Evolutionary conservation across 1,284 basidiomycete species (phyloP).

Genomic region (Ustilago crameri): DNA sequence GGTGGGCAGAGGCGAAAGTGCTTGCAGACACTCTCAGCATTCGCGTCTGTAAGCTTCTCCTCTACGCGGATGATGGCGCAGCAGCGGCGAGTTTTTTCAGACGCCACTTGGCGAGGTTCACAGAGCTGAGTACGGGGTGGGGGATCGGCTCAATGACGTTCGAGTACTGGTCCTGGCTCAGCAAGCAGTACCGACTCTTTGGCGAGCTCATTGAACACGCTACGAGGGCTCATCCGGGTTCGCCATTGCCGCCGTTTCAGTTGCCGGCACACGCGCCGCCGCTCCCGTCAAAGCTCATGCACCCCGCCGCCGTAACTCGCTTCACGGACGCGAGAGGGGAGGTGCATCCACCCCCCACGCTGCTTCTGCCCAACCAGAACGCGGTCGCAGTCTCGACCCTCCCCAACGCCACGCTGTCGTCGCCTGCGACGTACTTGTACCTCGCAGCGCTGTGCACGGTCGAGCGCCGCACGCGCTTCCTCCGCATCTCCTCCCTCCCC

Average conservation of each 20-base stretch:
- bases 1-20: conserved; percentile 98
- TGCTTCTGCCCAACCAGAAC: conserved; percentile 43
- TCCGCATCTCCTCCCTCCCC: conserved; percentile 6
- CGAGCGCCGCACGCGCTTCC: conserved; percentile 49
- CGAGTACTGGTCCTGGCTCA: conserved; percentile 97
- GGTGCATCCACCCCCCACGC: conserved; percentile 22
- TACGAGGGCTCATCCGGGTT: conserved; percentile 11
- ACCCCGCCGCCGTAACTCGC: conserved; percentile 35
- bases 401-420: conserved; percentile 23
- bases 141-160: conserved; percentile 96
- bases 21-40: conserved; percentile 76
- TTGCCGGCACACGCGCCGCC: conserved; percentile 43
- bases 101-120: conserved; percentile 83
- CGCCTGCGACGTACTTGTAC: conserved; percentile 53
- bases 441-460: conserved; percentile 58
- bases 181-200: conserved; percentile 75
- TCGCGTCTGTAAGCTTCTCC: conserved; percentile 72
- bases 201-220: conserved; percentile 57
- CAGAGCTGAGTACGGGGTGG: conserved; percentile 89
- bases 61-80: conserved; percentile 83
- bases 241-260: conserved; percentile 44
- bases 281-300: conserved; percentile 45
- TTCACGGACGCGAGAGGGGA: conserved; percentile 19
- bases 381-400: conserved; percentile 27
- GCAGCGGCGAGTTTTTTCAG: conserved; percentile 80